Base-by-base conservation (phyloP, 176 grass and related monocot species). In the Rhynchospora tenuis region DNA sequence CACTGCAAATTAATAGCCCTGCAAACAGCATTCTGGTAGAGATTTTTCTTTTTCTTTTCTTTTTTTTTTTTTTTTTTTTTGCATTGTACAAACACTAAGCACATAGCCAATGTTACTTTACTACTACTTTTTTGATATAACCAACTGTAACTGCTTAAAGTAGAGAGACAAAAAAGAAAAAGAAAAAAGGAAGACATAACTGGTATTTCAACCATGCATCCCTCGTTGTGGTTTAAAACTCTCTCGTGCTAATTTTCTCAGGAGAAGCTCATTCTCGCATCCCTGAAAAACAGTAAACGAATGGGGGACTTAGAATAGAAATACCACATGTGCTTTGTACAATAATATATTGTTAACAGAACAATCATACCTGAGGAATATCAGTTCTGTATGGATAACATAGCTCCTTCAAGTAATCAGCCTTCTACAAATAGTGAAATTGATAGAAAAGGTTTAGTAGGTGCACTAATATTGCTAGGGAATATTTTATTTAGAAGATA, bases 251-350 rank as follows among this genome's bases (percentile, higher is more conserved):
- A 65, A 12, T 82, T 82, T 82, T 52, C 80, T 82, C 27, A 82
- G 59, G 42, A 65, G 58, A 82, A 82, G 80, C 4, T 48, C 60
- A 67, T 82, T 82, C 46, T 82, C 33, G 17, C 23, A 66, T 82
- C 60, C 80, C 60, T 82, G 43, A 2, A 48, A 82, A 66, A 66
- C 11, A 82, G 14, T 11, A 28, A 52, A 14, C 16, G 45, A 81
- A 61, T 7, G 6, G 29, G 62, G 8, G 44, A 0, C 5, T 81
- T 42, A 44, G 9, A 44, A 27, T 63, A 65, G 12, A 75, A 51
- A 16, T 47, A 31, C 20, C 48, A 28, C 2, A 76, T 38, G 14
- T 29, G 28, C 46, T 33, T 24, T 29, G 52, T 1, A 9, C 23
- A 76, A 4, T 38, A 9, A 75, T 29, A 28, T 23, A 28, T 17